Base-by-base conservation (phyloP, 768 basidiomycete genomes). In the Boletus bicolor region DNA sequence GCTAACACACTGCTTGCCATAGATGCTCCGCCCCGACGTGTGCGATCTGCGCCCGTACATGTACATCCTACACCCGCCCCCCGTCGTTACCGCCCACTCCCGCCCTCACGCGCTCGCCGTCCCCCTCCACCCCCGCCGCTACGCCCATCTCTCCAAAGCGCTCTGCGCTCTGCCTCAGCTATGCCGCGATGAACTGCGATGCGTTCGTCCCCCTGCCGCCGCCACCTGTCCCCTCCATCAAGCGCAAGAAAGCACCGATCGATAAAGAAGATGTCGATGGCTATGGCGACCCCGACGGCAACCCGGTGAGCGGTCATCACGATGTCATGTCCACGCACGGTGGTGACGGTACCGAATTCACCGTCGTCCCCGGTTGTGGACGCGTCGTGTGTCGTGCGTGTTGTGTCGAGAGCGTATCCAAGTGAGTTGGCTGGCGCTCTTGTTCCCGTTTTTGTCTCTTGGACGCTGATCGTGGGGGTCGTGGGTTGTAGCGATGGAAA, bases 71-170 rank as follows among this genome's bases (percentile, higher is more conserved):
- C 28, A 69, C 59, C 32, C 61, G 61, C 15, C 69, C 67, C 2
- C 56, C 65, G 12, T 76, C 73, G 35, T 49, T 65, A 21, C 74
- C 75, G 24, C 72, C 74, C 2, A 76, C 74, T 1, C 75, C 74
- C 3, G 69, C 68, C 21, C 68, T 74, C 47, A 73, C 72, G 2
- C 65, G 66, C 38, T 70, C 72, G 5, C 66, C 75, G 7, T 71
- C 70, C 32, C 66, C 61, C 12, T 56, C 70, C 1, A 58, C 64
- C 0, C 52, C 53, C 0, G 39, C 24, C 5, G 21, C 41, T 2
- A 38, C 69, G 3, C 60, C 65, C 1, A 34, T 60, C 42, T 69
- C 72, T 1, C 70, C 70, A 0, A 66, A 61, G 51, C 72, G 74
- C 15, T 14, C 56, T 0, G 64, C 71, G 2, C 61, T 73, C 39